Conservation (phyloP, 768 basidiomycete genomes). For the Serendipita sp. region DNA sequence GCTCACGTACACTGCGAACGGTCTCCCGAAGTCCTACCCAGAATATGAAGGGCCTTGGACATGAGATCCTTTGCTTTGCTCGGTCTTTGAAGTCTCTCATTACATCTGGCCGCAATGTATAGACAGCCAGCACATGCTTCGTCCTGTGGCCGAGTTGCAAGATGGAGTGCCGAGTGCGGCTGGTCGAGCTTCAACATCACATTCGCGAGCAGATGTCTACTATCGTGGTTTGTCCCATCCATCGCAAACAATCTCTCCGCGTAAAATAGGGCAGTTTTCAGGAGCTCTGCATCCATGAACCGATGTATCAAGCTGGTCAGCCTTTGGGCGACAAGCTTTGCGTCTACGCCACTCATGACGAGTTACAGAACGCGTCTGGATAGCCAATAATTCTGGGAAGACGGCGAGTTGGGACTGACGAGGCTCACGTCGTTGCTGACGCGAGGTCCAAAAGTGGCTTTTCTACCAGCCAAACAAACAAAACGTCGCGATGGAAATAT, state of each 20-base stretch:
- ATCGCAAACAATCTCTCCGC: slow-evolving; percentile 70
- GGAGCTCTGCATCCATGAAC: slow-evolving; percentile 67
- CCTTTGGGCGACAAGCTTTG: slow-evolving; percentile 36
- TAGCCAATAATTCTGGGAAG: not conserved
- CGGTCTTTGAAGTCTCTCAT: slow-evolving; percentile 52
- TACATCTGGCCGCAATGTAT: slow-evolving; percentile 67
- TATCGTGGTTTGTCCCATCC: slow-evolving; percentile 57
- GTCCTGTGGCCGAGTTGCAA: slow-evolving; percentile 90
- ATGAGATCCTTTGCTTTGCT: slow-evolving; percentile 39
- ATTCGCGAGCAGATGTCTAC: slow-evolving; percentile 72
- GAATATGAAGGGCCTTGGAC: slow-evolving; percentile 8
- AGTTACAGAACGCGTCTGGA: not conserved
- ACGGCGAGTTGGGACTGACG: not conserved
- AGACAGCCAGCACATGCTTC: slow-evolving; percentile 57
- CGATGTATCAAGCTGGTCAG: slow-evolving; percentile 65
- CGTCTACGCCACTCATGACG: slow-evolving; percentile 10
- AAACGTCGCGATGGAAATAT: not conserved
- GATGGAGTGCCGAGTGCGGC: slow-evolving; percentile 57
- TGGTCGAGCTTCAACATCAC: slow-evolving; percentile 55
- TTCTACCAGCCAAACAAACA: not conserved
- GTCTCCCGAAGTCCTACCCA: not conserved
- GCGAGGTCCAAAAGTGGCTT: not conserved
- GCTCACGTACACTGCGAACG: not conserved
- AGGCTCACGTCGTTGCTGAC: not conserved
- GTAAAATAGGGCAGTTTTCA: slow-evolving; percentile 72